phyloP scores from a whole-genome alignment of 495 filamentous ascomycete species.

The Hypoxylon lienhwacheense region DNA sequence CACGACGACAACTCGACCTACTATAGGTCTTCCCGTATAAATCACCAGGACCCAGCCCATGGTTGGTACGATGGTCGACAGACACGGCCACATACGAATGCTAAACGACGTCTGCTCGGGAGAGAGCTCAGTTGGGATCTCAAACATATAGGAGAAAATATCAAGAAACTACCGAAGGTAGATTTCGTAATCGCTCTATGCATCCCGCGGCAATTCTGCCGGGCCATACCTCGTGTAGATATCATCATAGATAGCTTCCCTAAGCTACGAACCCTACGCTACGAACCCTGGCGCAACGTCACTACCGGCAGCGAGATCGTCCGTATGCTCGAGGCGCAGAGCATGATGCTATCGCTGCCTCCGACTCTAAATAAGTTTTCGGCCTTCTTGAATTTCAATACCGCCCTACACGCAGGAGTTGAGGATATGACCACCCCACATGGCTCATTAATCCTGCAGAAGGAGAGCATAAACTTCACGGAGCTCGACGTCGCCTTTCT shows the following conservation, averaged over 20 bases:
- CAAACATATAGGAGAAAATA: no score
- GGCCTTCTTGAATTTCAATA: background rate
- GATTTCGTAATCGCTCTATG: background rate
- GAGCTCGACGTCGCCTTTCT: conserved; percentile 7
- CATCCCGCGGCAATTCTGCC: conserved; percentile 9
- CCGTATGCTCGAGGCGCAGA: background rate
- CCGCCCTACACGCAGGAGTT: background rate
- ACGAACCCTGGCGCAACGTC: conserved; percentile 1
- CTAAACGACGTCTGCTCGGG: background rate
- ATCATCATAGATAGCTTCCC: conserved; percentile 1
- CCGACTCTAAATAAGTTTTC: conserved; percentile 1
- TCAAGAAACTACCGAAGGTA: background rate
- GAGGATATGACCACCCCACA: background rate
- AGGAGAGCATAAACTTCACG: background rate
- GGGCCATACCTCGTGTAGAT: background rate
- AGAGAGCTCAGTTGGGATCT: background rate
- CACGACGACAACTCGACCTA: background rate
- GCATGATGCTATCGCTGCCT: background rate
- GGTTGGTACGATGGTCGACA: background rate
- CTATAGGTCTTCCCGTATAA: background rate
- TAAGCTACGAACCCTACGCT: background rate
- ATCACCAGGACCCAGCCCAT: background rate
- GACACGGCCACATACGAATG: background rate
- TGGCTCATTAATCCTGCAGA: background rate
- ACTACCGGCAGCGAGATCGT: no score